phyloP scores from a whole-genome alignment of 2,329 filamentous ascomycete species.

The Biscogniauxia mediterranea region DNA sequence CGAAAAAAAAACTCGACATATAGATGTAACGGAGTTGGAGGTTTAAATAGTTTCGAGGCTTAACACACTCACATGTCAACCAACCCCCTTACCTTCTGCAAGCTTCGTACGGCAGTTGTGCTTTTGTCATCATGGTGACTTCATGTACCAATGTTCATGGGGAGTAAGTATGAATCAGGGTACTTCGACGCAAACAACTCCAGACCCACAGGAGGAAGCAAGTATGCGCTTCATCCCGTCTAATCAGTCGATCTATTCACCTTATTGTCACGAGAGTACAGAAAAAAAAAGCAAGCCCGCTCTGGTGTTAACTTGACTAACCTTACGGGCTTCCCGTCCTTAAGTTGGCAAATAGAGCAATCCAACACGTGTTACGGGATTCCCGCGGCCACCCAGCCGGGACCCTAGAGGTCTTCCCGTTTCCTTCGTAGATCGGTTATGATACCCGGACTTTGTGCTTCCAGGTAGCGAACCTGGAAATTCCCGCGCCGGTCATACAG shows the following conservation, averaged over 20 bases:
- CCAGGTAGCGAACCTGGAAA: background rate
- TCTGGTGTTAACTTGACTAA: slow-evolving; percentile 2
- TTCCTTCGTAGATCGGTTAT: background rate
- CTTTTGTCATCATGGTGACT: background rate
- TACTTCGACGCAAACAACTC: slow-evolving; percentile 11
- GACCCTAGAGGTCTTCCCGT: background rate
- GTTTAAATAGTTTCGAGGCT: background rate
- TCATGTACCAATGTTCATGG: background rate
- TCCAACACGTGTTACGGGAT: background rate
- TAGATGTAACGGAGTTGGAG: too few relatives aligned
- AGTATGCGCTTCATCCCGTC: slow-evolving; percentile 13
- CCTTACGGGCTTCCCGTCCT: background rate
- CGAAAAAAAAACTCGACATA: too few relatives aligned
- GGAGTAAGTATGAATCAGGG: background rate
- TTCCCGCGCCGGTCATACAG: background rate
- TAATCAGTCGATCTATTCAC: background rate
- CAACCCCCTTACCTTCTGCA: background rate
- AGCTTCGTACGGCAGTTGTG: background rate
- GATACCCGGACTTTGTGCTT: background rate
- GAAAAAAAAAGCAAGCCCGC: background rate
- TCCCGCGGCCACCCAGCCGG: background rate
- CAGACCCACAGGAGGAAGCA: slow-evolving; percentile 6
- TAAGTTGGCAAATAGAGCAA: background rate
- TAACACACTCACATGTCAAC: background rate
- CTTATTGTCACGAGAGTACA: background rate